phyloP scores from a whole-genome alignment of 208 protist genomes.

The Lotmaria passim region DNA sequence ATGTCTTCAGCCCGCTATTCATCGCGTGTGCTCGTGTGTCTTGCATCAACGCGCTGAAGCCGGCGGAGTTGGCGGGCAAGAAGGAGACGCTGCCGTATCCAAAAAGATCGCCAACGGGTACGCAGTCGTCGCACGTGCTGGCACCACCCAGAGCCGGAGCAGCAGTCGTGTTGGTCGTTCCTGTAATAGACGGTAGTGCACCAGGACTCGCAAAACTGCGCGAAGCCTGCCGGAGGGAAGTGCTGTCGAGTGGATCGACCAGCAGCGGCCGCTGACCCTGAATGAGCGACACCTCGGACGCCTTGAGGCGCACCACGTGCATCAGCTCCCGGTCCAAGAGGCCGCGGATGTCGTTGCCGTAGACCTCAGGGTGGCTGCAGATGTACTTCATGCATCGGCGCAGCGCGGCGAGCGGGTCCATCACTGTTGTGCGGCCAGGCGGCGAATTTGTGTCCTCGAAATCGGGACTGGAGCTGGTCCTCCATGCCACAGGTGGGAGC shows the following conservation, averaged over 20 bases:
- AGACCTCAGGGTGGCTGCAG: conserved; percentile 75
- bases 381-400: conserved; percentile 82
- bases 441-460: background rate
- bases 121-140: background rate
- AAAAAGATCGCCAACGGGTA: conserved; percentile 23
- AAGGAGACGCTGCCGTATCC: conserved; percentile 53
- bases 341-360: conserved; percentile 71
- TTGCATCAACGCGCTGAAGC: conserved; percentile 41
- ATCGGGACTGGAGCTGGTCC: background rate
- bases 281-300: conserved; percentile 66
- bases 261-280: conserved; percentile 27
- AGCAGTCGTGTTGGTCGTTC: background rate
- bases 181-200: conserved; percentile 6
- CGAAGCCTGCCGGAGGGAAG: conserved; percentile 6
- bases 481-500: background rate
- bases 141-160: background rate
- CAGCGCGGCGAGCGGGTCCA: conserved; percentile 79
- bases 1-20: background rate
- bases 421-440: conserved; percentile 30
- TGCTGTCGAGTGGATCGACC: conserved; percentile 20
- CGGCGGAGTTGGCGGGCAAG: conserved; percentile 37
- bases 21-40: conserved; percentile 9
- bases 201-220: background rate
- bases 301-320: conserved; percentile 82
- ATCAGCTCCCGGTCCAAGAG: conserved; percentile 74